These are phyloP conservation scores for Beauveria pseudobassiana DNA, from an alignment of 2,329 filamentous ascomycete genomes.

Conservation along the genomic window DNA sequence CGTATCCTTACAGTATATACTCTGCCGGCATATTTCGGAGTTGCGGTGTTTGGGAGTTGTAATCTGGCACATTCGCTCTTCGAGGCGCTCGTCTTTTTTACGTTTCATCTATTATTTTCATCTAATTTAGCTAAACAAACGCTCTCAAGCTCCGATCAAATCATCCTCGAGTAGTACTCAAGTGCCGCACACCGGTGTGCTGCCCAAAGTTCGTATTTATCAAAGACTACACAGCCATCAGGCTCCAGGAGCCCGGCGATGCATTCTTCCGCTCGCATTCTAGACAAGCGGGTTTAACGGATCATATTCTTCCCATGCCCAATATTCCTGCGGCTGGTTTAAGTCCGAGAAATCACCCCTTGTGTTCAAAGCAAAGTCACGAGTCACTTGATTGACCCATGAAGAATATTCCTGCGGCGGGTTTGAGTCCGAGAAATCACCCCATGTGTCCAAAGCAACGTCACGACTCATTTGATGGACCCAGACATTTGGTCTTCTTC, in stretches of 20 bases:
- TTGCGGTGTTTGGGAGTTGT: slow-evolving; percentile 3
- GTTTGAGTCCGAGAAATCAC: slow-evolving; percentile 1
- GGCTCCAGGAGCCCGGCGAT: neutral
- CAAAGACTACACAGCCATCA: neutral
- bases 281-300: neutral
- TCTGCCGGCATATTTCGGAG: slow-evolving; percentile 6
- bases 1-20: neutral
- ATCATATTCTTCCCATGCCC: slow-evolving; percentile 10
- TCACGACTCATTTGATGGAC: slow-evolving; percentile 10
- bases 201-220: neutral
- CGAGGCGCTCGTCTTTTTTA: neutral
- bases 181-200: neutral
- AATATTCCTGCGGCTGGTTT: neutral
- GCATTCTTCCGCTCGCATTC: neutral
- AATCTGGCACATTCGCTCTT: neutral
- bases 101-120: neutral
- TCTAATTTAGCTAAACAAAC: neutral
- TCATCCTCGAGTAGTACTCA: neutral
- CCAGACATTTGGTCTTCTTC: slow-evolving; percentile 15
- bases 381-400: slow-evolving; percentile 14
- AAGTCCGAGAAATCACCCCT: slow-evolving; percentile 15
- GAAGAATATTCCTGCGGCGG: neutral
- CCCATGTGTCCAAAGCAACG: slow-evolving; percentile 20
- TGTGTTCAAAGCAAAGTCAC: slow-evolving; percentile 17
- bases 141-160: neutral